Base-by-base conservation (phyloP, 2,329 filamentous ascomycete genomes). In the Drechslerella dactyloides region DNA sequence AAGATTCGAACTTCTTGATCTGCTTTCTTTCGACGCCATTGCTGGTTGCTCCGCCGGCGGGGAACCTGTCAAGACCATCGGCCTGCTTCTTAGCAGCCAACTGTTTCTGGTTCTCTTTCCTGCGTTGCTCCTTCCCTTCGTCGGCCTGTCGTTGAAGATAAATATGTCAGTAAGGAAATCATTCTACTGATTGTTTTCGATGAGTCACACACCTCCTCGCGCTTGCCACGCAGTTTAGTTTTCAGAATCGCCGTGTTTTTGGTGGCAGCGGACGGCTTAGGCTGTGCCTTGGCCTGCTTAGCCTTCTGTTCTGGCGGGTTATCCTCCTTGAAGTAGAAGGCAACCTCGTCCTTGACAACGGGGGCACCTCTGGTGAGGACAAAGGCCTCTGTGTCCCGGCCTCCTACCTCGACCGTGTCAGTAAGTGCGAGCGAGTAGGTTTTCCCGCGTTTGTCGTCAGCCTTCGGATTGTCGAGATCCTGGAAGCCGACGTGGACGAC, bases 1-100 rank as follows among this genome's bases (percentile, higher is more conserved):
- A 99, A 0, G 94, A 99, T 80, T 99, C 94, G 78, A 97, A 99
- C 63, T 92, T 90, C 83, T 97, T 97, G 84, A 99, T 97, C 81
- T 93, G 96, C 84, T 97, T 97, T 79, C 96, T 89, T 75, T 94
- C 89, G n/a, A 88, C 88, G 35, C 93, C 94, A 66, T 89, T 91
- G 68, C 88, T 89, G 0, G 90, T 93, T 0, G 90, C 90, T 46
- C 75, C 76, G 15, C 75, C 75, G 77, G 96, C 91, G 46, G 91
- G 87, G 78, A 96, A 99, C 74, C 91, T 86, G 17, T 88, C 89
- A 23, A 96, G 81, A 58, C 94, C 94, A 77, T 96, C 90, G 76
- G 89, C 88, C 77, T 96, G 93, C 81, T 97, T 97, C 83, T 93
- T 96, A 15, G 83, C 77, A 4, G 93, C 90, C 17, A 91, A 85